Evolutionary conservation across 179 eudicot genomes (phyloP).

Genomic region (Beta lomatogona): DNA sequence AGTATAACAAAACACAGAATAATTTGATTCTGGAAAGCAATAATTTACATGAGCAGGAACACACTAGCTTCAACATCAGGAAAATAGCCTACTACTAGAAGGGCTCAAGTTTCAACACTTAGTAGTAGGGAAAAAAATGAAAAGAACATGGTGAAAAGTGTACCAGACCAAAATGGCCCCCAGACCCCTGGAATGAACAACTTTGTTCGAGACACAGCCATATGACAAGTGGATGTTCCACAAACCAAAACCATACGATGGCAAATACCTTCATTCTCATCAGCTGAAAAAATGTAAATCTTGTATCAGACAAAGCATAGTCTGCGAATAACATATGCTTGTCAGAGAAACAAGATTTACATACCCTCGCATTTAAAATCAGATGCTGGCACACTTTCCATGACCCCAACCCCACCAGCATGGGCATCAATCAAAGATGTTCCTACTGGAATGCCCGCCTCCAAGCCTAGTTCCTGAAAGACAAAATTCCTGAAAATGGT

Average conservation of each 20-base stretch:
- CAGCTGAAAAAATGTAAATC: slow-evolving; percentile 47
- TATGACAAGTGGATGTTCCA: slow-evolving; percentile 99
- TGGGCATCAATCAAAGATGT: slow-evolving; percentile 98
- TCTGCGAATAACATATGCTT: slow-evolving; percentile 6
- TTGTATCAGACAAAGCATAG: slow-evolving; percentile 18
- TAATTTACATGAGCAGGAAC: slow-evolving; percentile 4
- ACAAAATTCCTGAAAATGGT: slow-evolving; percentile 16
- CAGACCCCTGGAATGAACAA: slow-evolving; percentile 94
- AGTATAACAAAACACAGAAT: not conserved
- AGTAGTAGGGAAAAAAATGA: slow-evolving; percentile 5
- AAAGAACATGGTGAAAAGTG: slow-evolving; percentile 15
- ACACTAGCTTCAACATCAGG: not conserved
- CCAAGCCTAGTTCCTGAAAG: slow-evolving; percentile 81
- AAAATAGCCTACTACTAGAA: not conserved
- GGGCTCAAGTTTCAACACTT: not conserved
- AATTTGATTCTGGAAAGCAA: not conserved
- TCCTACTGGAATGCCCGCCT: slow-evolving; percentile 85
- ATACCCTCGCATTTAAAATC: slow-evolving; percentile 44
- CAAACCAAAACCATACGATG: slow-evolving; percentile 94
- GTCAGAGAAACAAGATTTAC: slow-evolving; percentile 8
- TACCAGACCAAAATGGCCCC: slow-evolving; percentile 99
- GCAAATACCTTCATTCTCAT: slow-evolving; percentile 72
- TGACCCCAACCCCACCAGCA: slow-evolving; percentile 99
- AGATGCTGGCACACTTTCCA: slow-evolving; percentile 74
- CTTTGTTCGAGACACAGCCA: slow-evolving; percentile 85